A percentile compares a stretch with the other conserved stretches of the same genome.
Evolutionary conservation across 805 yeast species (phyloP).

Genomic region (Metschnikowia hibisci): DNA sequence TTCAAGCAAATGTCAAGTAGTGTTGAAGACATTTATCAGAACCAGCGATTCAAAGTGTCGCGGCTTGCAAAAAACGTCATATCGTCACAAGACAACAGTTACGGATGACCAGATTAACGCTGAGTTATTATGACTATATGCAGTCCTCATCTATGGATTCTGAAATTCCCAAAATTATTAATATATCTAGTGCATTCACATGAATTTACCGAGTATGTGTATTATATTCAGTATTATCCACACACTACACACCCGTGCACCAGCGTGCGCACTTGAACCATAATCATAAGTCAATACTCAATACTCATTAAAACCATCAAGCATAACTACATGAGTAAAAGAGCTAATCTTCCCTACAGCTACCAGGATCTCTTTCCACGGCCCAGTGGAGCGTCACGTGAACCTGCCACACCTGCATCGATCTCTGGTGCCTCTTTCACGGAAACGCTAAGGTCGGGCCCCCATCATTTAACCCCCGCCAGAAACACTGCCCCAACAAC

Average conservation of each 20-base stretch:
- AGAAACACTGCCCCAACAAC: slow-evolving; percentile 12
- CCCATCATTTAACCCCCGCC: slow-evolving; percentile 15
- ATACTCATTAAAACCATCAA: no score
- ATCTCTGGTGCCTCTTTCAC: slow-evolving; percentile 24
- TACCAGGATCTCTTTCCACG: slow-evolving; percentile 42
- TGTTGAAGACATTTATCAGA: slow-evolving; percentile 1
- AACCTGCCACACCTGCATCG: slow-evolving; percentile 16
- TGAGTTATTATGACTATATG: no score
- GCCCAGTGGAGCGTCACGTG: slow-evolving; percentile 13
- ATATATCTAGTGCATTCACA: no score
- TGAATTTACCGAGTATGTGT: no score
- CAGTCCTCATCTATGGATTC: no score
- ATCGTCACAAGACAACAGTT: neutral
- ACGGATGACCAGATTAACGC: no score
- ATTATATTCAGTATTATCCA: no score
- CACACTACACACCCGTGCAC: no score
- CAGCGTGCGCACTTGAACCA: no score
- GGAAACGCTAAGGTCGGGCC: slow-evolving; percentile 15
- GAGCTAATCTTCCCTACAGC: slow-evolving; percentile 38
- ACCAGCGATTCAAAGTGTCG: neutral
- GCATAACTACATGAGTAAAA: slow-evolving; percentile 27
- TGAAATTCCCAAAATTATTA: no score
- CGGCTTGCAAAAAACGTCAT: neutral
- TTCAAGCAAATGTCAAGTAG: neutral
- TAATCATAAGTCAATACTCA: no score